Conservation (phyloP, 225 moss, liverwort and hornwort genomes). For the Sphagnum tenellum region DNA sequence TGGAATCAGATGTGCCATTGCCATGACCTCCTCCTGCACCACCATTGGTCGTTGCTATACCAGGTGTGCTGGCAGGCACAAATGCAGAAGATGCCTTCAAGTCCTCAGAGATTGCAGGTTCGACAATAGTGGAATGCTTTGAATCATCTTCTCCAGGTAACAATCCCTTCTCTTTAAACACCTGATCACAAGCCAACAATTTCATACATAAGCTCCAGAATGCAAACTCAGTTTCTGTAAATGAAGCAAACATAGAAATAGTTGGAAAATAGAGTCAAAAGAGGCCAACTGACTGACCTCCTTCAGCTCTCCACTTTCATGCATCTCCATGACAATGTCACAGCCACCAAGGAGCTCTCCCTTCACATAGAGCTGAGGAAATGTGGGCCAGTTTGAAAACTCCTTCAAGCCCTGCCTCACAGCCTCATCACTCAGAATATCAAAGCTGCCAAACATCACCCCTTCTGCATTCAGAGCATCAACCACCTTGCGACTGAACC, state of each 20-base stretch:
- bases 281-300: constrained; percentile 20
- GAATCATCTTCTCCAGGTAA: constrained; percentile 3
- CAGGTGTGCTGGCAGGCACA: too few relatives aligned
- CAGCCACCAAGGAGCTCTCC: constrained; percentile 50
- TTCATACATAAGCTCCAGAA: too few relatives aligned
- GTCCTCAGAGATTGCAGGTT: constrained; percentile 5
- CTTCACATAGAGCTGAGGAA: constrained; percentile 45
- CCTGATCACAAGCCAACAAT: constrained; percentile 9
- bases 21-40: background rate
- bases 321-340: constrained; percentile 53
- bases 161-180: constrained; percentile 39
- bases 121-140: constrained; percentile 4
- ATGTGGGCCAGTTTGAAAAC: constrained; percentile 56
- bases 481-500: constrained; percentile 50
- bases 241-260: too few relatives aligned
- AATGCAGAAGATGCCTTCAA: constrained; percentile 1
- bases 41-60: too few relatives aligned
- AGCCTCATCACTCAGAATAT: constrained; percentile 36
- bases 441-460: constrained; percentile 37
- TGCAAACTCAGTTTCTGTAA: too few relatives aligned
- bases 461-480: constrained; percentile 31
- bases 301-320: constrained; percentile 44
- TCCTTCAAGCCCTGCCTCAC: constrained; percentile 38
- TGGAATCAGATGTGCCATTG: background rate
- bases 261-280: constrained; percentile 6